Conservation (phyloP, 768 basidiomycete species). For the Tulasnella calospora region DNA sequence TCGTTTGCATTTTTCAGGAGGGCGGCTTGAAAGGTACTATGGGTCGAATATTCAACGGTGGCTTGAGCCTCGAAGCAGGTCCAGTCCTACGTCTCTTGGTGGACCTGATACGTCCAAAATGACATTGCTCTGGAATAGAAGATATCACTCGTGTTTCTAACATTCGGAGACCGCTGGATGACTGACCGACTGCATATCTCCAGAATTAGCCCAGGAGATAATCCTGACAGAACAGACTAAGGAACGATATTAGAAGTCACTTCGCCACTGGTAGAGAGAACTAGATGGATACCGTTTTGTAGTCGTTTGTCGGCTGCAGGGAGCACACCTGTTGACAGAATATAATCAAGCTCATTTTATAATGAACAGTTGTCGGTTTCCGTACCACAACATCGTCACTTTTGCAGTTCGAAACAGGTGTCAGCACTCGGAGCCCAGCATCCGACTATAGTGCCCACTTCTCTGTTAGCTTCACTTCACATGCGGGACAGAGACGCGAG, state of each 20-base stretch:
- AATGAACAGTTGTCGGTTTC: neutral
- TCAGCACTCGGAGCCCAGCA: neutral
- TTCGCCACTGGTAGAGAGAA: neutral
- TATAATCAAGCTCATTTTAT: neutral
- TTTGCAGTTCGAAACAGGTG: neutral
- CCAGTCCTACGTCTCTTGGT: constrained; percentile 66
- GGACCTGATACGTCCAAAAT: constrained; percentile 88
- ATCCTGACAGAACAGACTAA: constrained; percentile 79
- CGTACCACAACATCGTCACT: constrained; percentile 61
- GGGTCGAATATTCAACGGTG: neutral
- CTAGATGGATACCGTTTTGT: constrained; percentile 63
- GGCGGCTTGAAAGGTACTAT: constrained; percentile 77
- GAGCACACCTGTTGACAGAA: constrained; percentile 59
- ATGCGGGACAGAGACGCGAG: constrained; percentile 76
- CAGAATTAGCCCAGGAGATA: constrained; percentile 67
- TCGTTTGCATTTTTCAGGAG: constrained; percentile 75
- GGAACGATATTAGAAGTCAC: neutral
- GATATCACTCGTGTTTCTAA: neutral
- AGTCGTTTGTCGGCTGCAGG: constrained; percentile 80
- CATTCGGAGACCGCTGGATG: constrained; percentile 25
- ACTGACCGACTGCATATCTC: constrained; percentile 74
- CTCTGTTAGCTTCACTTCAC: constrained; percentile 72
- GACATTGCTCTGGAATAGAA: constrained; percentile 60
- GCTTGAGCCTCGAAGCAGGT: neutral
- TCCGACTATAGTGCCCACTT: constrained; percentile 49